Base-by-base conservation (phyloP, 345 rosid species). In the Rubroshorea leprosula region DNA sequence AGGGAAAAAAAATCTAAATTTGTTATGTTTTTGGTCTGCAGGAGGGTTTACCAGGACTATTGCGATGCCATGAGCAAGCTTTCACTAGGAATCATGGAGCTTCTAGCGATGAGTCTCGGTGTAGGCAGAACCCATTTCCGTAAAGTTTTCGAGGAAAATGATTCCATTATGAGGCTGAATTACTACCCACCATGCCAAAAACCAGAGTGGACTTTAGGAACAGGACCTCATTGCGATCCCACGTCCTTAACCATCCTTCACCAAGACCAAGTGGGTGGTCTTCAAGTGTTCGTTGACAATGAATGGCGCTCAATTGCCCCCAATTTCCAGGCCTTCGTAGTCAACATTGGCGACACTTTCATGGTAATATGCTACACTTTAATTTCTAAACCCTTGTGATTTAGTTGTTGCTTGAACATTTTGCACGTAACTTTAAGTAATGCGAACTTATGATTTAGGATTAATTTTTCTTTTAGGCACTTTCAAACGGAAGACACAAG, bases 161-260 rank as follows among this genome's bases (percentile, higher is more conserved):
- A 60, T n/a, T 82, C 90, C 3, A 82, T 89, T 21, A 68, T 86
- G 76, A 64, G 97, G 62, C 74, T 83, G 43, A 89, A 89, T 54
- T 69, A 62, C 20, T 89, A 89, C 45, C 95, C 97, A 0, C 70
- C 77, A 1, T 90, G 97, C 85, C 58, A 70, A 14, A 76, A 76
- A 49, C 59, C 81, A 1, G 72, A 69, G 10, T 80, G 76, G 45
- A 70, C 86, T n/a, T 66, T 90, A 23, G 97, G 97, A 51, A 90
- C 97, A 9, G 97, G 97, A 21, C 95, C 97, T 69, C 97, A 90
- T 60, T 72, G 74, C 22, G 97, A 90, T 74, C 92, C 97, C 22
- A 81, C 77, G 24, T 79, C 97, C 54, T 29, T 90, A 22, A 86
- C 97, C 5, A 84, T 90, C 39, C 97, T 90, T 68, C 90, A 86